Evolutionary conservation across 805 yeast species (phyloP).

Genomic region (Starmera amethionina): DNA sequence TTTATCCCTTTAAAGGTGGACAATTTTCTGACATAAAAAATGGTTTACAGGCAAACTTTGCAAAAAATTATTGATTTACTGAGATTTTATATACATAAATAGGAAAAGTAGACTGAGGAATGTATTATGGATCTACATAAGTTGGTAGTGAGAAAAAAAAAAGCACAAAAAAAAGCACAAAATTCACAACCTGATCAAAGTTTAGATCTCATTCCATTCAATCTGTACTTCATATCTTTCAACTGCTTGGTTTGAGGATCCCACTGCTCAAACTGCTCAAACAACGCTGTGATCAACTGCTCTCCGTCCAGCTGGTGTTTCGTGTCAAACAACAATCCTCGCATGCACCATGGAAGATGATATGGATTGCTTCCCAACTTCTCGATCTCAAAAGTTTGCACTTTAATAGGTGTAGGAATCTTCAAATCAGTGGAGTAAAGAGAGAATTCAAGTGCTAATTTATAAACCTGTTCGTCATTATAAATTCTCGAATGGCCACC

Average conservation of each 20-base stretch:
- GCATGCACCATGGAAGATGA: conserved; percentile 84
- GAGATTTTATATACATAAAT: too few species aligned
- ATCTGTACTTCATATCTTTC: conserved; percentile 75
- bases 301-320: conserved; percentile 36
- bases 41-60: too few species aligned
- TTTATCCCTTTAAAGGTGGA: too few species aligned
- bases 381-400: conserved; percentile 45
- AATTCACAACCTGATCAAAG: neutral
- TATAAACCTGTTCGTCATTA: conserved; percentile 77
- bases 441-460: conserved; percentile 63
- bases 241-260: conserved; percentile 73
- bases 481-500: conserved; percentile 91
- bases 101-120: too few species aligned
- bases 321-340: conserved; percentile 70
- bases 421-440: conserved; percentile 61
- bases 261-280: conserved; percentile 76
- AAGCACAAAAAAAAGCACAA: too few species aligned
- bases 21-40: too few species aligned
- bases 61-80: too few species aligned
- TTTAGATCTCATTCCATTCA: conserved; percentile 40
- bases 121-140: too few species aligned
- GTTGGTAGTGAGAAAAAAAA: too few species aligned
- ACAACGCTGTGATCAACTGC: conserved; percentile 50
- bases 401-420: conserved; percentile 26
- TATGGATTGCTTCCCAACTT: conserved; percentile 72